These are phyloP conservation scores for Patellifolia procumbens DNA, from an alignment of 179 eudicot genomes.

Conservation along the genomic window DNA sequence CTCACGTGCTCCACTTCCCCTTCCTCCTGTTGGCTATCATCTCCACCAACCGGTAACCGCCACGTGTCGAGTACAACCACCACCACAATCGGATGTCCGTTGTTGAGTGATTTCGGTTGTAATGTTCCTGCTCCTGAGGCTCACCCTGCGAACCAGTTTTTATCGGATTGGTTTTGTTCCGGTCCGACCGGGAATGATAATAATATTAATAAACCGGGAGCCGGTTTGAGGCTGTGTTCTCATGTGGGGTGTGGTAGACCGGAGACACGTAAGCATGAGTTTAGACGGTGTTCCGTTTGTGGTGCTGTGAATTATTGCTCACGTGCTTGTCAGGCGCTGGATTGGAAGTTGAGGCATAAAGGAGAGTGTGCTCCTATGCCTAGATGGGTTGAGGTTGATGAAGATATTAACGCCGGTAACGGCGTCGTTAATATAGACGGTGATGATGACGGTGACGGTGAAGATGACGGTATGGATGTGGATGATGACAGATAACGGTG, in stretches of 20 bases:
- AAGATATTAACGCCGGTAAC: slow-evolving; percentile 10
- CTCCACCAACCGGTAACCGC: slow-evolving; percentile 10
- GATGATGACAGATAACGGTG: slow-evolving; percentile 31
- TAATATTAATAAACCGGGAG: slow-evolving; percentile 13
- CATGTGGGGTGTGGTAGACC: slow-evolving; percentile 82
- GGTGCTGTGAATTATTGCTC: slow-evolving; percentile 85
- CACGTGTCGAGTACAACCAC: neutral
- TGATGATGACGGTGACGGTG: neutral
- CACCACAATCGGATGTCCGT: slow-evolving; percentile 26
- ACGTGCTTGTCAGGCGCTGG: slow-evolving; percentile 89
- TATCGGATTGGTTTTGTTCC: slow-evolving; percentile 56
- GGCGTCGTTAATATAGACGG: slow-evolving; percentile 24
- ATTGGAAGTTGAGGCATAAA: slow-evolving; percentile 85
- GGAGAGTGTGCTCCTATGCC: slow-evolving; percentile 61
- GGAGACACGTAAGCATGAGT: slow-evolving; percentile 80
- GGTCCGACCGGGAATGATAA: slow-evolving; percentile 1
- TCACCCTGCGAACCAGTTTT: slow-evolving; percentile 56
- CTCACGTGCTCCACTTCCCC: slow-evolving; percentile 26
- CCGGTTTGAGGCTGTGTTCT: slow-evolving; percentile 64
- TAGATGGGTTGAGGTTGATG: slow-evolving; percentile 53
- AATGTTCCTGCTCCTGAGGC: slow-evolving; percentile 50
- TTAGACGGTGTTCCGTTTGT: slow-evolving; percentile 84
- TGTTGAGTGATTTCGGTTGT: slow-evolving; percentile 59
- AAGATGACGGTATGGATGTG: slow-evolving; percentile 3
- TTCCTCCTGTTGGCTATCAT: neutral